A percentile compares a stretch with the other conserved stretches of the same genome.
Evolutionary conservation across 23 red algal genomes (phyloP).

Genomic region (Gracilaria gracilis): DNA sequence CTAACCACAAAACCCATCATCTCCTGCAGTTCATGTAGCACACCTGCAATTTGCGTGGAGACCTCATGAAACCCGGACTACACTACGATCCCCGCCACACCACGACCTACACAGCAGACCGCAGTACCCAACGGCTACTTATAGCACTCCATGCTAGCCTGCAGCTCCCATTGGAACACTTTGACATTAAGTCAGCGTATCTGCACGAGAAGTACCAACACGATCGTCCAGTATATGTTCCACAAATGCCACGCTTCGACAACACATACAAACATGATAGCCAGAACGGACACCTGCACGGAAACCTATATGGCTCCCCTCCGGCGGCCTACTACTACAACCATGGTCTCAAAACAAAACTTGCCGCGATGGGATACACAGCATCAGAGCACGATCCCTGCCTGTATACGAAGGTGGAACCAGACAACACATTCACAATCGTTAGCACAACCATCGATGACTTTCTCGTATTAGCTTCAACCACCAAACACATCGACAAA

Average conservation of each 20-base stretch:
- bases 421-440: background rate
- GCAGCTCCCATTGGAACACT: background rate
- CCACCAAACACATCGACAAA: background rate
- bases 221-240: background rate
- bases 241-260: background rate
- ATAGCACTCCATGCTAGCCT: too few species aligned
- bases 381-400: background rate
- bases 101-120: background rate
- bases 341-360: background rate
- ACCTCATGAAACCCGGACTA: background rate
- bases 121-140: too few species aligned
- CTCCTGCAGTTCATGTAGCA: too few species aligned
- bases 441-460: background rate
- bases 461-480: background rate
- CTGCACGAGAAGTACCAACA: background rate
- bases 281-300: background rate
- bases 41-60: background rate
- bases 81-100: conserved; percentile 7
- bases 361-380: background rate
- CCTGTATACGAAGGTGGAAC: too few species aligned
- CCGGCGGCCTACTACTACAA: background rate
- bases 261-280: background rate
- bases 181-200: background rate
- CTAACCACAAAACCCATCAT: too few species aligned
- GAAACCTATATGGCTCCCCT: conserved; percentile 11